Percentiles rank a stretch among this genome's conserved stretches.
These are phyloP conservation scores for Nitzschia sp. DNA, from an alignment of 108 stramenopile species.

Conservation along the genomic window DNA sequence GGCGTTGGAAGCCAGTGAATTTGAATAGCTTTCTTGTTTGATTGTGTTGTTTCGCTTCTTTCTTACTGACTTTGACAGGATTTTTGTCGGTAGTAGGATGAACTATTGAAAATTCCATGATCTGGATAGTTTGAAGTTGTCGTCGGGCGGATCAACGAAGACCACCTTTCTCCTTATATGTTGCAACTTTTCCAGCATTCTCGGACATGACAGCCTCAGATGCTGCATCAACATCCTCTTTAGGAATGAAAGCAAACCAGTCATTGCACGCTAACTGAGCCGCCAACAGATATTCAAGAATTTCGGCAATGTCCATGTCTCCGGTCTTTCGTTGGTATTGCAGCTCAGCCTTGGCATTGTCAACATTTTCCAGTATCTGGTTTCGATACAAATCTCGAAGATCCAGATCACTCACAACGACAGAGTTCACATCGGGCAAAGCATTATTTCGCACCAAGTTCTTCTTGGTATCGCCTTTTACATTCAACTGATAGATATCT, in stretches of 20 bases:
- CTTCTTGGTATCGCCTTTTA: slow-evolving; percentile 20
- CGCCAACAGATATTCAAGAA: slow-evolving; percentile 33
- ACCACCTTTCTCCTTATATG: not conserved
- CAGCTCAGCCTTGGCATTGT: slow-evolving; percentile 70
- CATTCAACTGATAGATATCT: slow-evolving; percentile 51
- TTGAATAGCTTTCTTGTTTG: no score
- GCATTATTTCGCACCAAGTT: slow-evolving; percentile 47
- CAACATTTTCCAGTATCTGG: slow-evolving; percentile 53
- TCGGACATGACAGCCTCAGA: slow-evolving; percentile 31
- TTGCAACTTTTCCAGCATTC: not conserved
- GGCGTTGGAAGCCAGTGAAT: no score
- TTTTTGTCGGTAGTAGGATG: no score
- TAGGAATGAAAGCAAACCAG: slow-evolving; percentile 71
- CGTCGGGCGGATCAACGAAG: not conserved
- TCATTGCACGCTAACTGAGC: slow-evolving; percentile 48
- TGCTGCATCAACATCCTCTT: slow-evolving; percentile 52
- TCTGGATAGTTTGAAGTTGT: not conserved
- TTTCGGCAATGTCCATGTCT: slow-evolving; percentile 24
- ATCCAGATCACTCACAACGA: slow-evolving; percentile 80
- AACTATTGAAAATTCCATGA: not conserved
- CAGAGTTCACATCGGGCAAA: slow-evolving; percentile 60
- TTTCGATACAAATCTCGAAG: slow-evolving; percentile 77
- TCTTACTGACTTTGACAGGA: no score
- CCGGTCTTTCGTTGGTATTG: slow-evolving; percentile 13
- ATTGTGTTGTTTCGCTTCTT: no score